These are phyloP conservation scores for Limonium bicolor DNA, from an alignment of 148 eudicot genomes.

Conservation along the genomic window DNA sequence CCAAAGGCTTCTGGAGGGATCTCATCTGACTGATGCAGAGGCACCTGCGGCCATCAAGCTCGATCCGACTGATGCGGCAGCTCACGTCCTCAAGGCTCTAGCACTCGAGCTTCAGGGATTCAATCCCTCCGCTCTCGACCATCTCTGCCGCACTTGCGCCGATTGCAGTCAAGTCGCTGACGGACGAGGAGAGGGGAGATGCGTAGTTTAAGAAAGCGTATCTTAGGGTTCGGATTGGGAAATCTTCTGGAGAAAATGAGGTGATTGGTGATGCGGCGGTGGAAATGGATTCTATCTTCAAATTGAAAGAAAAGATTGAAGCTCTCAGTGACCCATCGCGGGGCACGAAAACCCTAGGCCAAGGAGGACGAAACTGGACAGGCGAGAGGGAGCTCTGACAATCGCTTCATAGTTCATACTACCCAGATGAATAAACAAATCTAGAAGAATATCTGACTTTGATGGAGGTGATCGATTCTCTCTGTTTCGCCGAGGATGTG, in stretches of 20 bases:
- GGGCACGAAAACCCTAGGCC: too few relatives aligned
- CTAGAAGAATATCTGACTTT: too few relatives aligned
- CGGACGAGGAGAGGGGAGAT: constrained; percentile 40
- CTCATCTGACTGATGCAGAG: constrained; percentile 39
- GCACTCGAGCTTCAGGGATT: constrained; percentile 62
- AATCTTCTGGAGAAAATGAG: not conserved
- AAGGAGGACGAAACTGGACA: too few relatives aligned
- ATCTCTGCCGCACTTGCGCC: constrained; percentile 55
- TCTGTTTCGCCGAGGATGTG: too few relatives aligned
- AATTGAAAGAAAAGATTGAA: too few relatives aligned
- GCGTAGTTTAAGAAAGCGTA: constrained; percentile 56
- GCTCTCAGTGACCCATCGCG: too few relatives aligned
- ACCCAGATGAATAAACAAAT: too few relatives aligned
- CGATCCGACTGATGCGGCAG: constrained; percentile 62
- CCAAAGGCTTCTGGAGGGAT: too few relatives aligned
- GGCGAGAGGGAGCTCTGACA: too few relatives aligned
- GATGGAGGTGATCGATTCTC: too few relatives aligned
- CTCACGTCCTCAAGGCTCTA: constrained; percentile 59
- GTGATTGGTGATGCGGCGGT: constrained; percentile 29
- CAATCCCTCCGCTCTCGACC: constrained; percentile 44
- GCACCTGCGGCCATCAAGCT: constrained; percentile 40
- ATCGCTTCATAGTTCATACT: too few relatives aligned
- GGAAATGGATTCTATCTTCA: constrained; percentile 44
- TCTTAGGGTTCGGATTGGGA: constrained; percentile 26
- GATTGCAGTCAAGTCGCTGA: constrained; percentile 35